Percentiles rank a stretch among this genome's conserved stretches.
Evolutionary conservation across 1,139 yeast species (phyloP).

Genomic region (Debaryomycetaceae sp.): DNA sequence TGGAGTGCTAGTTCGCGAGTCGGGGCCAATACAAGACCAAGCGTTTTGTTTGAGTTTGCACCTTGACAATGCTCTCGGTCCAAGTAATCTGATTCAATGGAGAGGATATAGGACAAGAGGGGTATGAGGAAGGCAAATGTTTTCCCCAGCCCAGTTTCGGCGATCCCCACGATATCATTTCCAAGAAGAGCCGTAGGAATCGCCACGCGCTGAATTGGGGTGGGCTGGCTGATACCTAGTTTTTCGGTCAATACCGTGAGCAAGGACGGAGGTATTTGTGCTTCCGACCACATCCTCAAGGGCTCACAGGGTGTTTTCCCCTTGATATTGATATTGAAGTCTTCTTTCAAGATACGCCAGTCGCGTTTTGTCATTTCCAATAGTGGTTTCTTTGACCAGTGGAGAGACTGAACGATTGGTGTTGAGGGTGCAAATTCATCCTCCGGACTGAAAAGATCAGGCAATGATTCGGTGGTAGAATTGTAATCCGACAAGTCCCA

Average conservation of each 20-base stretch:
- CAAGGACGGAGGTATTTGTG: slow-evolving; percentile 35
- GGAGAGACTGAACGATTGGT: too few species aligned
- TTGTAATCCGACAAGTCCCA: slow-evolving; percentile 60
- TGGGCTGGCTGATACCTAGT: slow-evolving; percentile 52
- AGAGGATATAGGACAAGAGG: slow-evolving; percentile 43
- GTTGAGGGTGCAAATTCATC: too few species aligned
- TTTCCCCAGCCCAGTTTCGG: slow-evolving; percentile 95
- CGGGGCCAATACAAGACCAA: slow-evolving; percentile 75
- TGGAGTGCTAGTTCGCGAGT: slow-evolving; percentile 91
- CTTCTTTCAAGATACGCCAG: slow-evolving; percentile 84
- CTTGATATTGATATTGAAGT: slow-evolving; percentile 52
- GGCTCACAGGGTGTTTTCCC: slow-evolving; percentile 46
- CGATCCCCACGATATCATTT: slow-evolving; percentile 76
- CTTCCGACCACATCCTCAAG: slow-evolving; percentile 63
- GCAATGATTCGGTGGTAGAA: slow-evolving; percentile 37
- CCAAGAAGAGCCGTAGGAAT: slow-evolving; percentile 58
- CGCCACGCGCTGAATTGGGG: slow-evolving; percentile 85
- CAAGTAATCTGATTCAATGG: slow-evolving; percentile 25
- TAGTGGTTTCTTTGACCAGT: slow-evolving; percentile 64
- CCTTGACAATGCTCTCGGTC: slow-evolving; percentile 23
- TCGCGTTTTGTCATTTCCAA: slow-evolving; percentile 68
- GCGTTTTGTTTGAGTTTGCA: slow-evolving; percentile 20
- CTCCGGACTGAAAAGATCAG: slow-evolving; percentile 23
- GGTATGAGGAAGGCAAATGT: slow-evolving; percentile 85
- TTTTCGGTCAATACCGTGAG: slow-evolving; percentile 20